These are phyloP conservation scores for Dendrobium huoshanense DNA, from an alignment of 106 monocot species.

Conservation along the genomic window DNA sequence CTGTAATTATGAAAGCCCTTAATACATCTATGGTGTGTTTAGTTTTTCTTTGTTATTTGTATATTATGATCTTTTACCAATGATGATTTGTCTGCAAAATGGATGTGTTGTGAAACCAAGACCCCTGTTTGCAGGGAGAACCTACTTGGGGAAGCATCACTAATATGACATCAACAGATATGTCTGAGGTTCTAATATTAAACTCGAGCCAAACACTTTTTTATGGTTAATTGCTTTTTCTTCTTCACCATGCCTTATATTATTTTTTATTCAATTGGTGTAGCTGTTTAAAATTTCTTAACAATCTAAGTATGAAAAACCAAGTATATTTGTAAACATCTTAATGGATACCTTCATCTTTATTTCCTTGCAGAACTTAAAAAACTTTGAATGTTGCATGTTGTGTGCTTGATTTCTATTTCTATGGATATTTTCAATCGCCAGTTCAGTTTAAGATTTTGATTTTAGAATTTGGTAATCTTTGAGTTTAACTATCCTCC, in stretches of 20 bases:
- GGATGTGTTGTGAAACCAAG: conserved; percentile 29
- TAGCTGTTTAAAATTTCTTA: not conserved
- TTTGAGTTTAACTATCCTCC: conserved; percentile 8
- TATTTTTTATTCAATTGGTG: not conserved
- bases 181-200: not conserved
- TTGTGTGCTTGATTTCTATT: too few relatives aligned
- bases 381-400: not conserved
- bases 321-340: not conserved
- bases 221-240: not conserved
- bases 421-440: not conserved
- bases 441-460: not conserved
- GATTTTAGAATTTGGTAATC: not conserved
- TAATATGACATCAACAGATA: not conserved
- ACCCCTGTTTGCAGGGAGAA: conserved; percentile 24
- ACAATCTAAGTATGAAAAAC: too few relatives aligned
- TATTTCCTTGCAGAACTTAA: not conserved
- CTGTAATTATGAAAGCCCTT: too few relatives aligned
- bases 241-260: not conserved
- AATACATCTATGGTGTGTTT: too few relatives aligned
- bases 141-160: not conserved
- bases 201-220: not conserved
- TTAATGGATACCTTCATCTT: not conserved
- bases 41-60: too few relatives aligned
- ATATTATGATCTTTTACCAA: not conserved
- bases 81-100: conserved; percentile 31